Evolutionary conservation across 177 flowering plant species (phyloP), one percentile per base, ranked within the genome.

Genomic region (Vitis hybrid): DNA sequence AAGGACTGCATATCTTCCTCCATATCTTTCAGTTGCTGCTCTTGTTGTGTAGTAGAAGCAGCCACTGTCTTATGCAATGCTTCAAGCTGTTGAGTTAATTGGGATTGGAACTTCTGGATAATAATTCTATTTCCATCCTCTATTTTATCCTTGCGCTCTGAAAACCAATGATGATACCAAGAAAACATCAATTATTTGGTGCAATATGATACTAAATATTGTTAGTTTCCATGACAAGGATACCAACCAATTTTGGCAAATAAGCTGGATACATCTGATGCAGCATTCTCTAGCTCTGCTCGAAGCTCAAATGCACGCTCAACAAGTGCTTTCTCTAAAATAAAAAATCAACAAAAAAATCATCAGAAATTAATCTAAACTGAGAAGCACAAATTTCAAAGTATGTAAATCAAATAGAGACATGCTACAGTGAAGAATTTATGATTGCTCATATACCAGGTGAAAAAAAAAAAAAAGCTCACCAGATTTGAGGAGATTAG

Each of bases 1-100:
- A 96, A 94, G 46, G 90, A 85, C 63, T 96, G 91, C 97, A 94
- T 92, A 72, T 96, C 98, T 85, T 91, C 98, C 79, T 89, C 95
- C 91, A 93, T 87, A 58, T 79, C 91, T 76, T 87, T 93, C 63
- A 96, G 85, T 73, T 92, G 97, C 73, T 80, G 91, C 78, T 93
- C 98, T 79, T 96, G 98, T 74, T 93, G 92, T 15, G 80, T 85
- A 48, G 88, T 87, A 61, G 98, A 91, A 78, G 87, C 65, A 64
- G 98, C 86, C 68, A 96, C 90, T 61, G 93, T 89, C 76, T 82
- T 90, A 67, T 94, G 99, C 88, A 96, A 80, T 63, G 84, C 76
- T 68, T 94, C 91, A 71, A 96, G 99, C 79, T 96, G 97, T 52
- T 91, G 91, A 69, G 88, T 87, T 74, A 96, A 76, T 58, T 86